Evolutionary conservation across 2,329 filamentous ascomycete genomes (phyloP), one percentile per base, ranked within the genome.

Genomic region (Monosporascus sp.): DNA sequence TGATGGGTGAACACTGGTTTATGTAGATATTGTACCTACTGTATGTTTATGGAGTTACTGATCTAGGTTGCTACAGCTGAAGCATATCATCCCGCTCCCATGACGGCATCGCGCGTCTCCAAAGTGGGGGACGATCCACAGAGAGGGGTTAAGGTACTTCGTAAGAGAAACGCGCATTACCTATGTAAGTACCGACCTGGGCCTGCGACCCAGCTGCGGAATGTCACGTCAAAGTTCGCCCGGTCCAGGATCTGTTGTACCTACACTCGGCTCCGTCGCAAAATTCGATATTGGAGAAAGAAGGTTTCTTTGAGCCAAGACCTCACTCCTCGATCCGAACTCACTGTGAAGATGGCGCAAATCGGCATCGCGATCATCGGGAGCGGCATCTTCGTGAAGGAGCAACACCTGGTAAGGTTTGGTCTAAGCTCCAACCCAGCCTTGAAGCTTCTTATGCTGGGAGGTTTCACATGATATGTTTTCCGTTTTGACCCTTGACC

Each of bases 281-380:
- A n/a, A 18, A n/a, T n/a, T 41, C 38, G 38, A 20, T 41, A n/a
- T 11, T 6, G 38, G 17, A 7, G 38, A 41, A 41, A 41, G 38
- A n/a, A n/a, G 7, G 17, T 41, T 41, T 41, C 38, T 20, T 41
- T 17, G 18, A 34, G 31, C 9, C 31, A 34, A 34, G 9, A 14
- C 2, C 31, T 34, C 31, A 31, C 27, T 31, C n/a, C 38, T n/a
- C 14, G 20, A 24, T 20, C 36, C 25, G 22, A 22, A 31, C 2
- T 25, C 6, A 44, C 20, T 15, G 50, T 38, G 22, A 53, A 46
- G 52, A 65, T 71, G 68, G 60, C 60, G 47, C 62, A 72, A 25
- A 68, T 80, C 49, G 75, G 77, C 48, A 72, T 84, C 48, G 81
- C 81, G 7, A 73, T 84, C 34, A 73, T 84, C 50, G 81, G 80